A percentile compares a stretch with the other conserved stretches of the same genome.
Evolutionary conservation across 2,329 filamentous ascomycete genomes (phyloP).

Genomic region (Colletotrichum graminicola): DNA sequence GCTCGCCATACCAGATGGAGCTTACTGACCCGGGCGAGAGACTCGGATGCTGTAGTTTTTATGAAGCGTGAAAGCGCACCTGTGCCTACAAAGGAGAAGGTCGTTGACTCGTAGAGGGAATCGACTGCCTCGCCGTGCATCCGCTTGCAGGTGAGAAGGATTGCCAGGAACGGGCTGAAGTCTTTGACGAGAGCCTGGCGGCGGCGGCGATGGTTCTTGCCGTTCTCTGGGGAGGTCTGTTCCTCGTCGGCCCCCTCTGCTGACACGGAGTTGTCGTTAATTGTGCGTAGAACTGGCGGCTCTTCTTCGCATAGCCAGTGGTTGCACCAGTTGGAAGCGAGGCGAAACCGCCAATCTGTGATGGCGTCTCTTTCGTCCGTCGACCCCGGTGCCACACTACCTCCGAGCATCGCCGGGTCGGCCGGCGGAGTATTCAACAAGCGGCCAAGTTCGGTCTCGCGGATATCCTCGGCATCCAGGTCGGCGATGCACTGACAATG

Average conservation of each 20-base stretch:
- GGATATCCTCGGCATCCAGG: slow-evolving; percentile 32
- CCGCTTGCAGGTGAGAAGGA: slow-evolving; percentile 35
- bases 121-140: slow-evolving; percentile 33
- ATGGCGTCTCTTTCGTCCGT: slow-evolving; percentile 24
- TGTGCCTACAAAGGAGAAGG: slow-evolving; percentile 42
- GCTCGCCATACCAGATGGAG: slow-evolving; percentile 28
- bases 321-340: slow-evolving; percentile 24
- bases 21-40: slow-evolving; percentile 8
- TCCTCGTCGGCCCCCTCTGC: background rate
- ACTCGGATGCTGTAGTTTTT: background rate
- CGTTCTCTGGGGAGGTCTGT: background rate
- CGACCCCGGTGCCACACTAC: background rate
- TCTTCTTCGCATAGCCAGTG: slow-evolving; percentile 38
- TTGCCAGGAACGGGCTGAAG: slow-evolving; percentile 36
- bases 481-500: slow-evolving; percentile 32
- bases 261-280: background rate
- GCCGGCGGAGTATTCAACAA: slow-evolving; percentile 17
- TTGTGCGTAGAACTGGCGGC: slow-evolving; percentile 22
- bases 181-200: slow-evolving; percentile 22
- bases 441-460: slow-evolving; percentile 27
- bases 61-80: slow-evolving; percentile 22
- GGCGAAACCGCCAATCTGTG: slow-evolving; percentile 26
- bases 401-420: background rate
- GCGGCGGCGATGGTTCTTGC: background rate
- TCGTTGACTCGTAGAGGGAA: slow-evolving; percentile 27